A percentile compares a stretch with the other conserved stretches of the same genome.
Evolutionary conservation across 2,329 filamentous ascomycete genomes (phyloP).

Genomic region (Fusarium sp.): DNA sequence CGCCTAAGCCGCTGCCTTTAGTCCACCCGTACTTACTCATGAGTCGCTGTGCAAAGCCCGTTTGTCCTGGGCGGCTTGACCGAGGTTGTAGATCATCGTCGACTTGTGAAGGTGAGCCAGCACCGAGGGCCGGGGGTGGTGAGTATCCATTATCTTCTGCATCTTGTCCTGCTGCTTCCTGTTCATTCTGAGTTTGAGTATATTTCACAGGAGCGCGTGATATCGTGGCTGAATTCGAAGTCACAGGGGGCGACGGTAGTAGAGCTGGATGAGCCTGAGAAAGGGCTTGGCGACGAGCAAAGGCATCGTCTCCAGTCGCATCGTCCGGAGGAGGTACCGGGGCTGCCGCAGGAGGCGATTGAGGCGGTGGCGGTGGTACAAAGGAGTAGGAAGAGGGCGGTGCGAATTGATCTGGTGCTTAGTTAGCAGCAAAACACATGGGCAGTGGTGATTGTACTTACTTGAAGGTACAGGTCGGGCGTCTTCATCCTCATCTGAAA

Average conservation of each 20-base stretch:
- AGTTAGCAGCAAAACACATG: conserved; percentile 34
- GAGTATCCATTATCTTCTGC: conserved; percentile 57
- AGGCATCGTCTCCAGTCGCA: conserved; percentile 75
- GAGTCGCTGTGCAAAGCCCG: conserved; percentile 85
- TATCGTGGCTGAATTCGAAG: conserved; percentile 69
- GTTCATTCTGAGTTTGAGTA: conserved; percentile 46
- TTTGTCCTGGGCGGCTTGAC: conserved; percentile 79
- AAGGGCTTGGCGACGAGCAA: conserved; percentile 70
- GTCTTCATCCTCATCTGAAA: conserved; percentile 51
- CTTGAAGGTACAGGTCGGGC: conserved; percentile 48
- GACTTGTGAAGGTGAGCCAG: conserved; percentile 53
- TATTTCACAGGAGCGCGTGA: conserved; percentile 84
- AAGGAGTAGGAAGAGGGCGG: conserved; percentile 68
- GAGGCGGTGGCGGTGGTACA: conserved; percentile 63
- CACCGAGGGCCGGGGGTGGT: conserved; percentile 60
- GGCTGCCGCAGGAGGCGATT: conserved; percentile 59
- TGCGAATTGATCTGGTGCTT: conserved; percentile 65
- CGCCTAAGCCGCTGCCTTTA: conserved; percentile 87
- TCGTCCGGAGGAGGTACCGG: conserved; percentile 64
- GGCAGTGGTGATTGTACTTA: conserved; percentile 37
- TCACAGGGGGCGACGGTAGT: conserved; percentile 51
- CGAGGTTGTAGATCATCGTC: conserved; percentile 55
- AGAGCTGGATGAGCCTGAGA: conserved; percentile 55
- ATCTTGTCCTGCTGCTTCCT: conserved; percentile 54
- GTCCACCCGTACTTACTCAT: conserved; percentile 96